Evolutionary conservation across 2,329 filamentous ascomycete genomes (phyloP).

Genomic region (Blumeriella jaapii): DNA sequence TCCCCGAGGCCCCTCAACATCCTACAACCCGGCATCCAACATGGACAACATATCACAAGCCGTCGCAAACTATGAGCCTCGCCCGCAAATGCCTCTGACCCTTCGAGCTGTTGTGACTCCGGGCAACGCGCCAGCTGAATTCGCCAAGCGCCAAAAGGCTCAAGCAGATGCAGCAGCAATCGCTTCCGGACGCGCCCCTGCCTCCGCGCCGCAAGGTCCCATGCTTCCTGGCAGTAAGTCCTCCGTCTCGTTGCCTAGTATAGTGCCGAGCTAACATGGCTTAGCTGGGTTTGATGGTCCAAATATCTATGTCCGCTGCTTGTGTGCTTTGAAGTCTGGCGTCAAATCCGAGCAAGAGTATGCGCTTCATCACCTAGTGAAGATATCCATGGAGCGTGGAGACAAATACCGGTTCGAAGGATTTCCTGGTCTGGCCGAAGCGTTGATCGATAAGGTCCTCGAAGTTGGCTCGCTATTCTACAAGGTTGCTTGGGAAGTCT

Average conservation of each 20-base stretch:
- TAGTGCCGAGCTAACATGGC: slow-evolving; percentile 13
- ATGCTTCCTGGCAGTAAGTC: slow-evolving; percentile 53
- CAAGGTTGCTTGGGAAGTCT: slow-evolving; percentile 69
- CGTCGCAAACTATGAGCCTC: slow-evolving; percentile 59
- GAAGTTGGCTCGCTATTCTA: slow-evolving; percentile 72
- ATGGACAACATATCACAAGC: slow-evolving; percentile 46
- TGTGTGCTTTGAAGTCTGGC: slow-evolving; percentile 71
- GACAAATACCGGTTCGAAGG: slow-evolving; percentile 95
- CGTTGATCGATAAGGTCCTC: slow-evolving; percentile 73
- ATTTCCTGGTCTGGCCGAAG: slow-evolving; percentile 79
- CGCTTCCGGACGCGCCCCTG: slow-evolving; percentile 30
- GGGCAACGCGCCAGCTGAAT: slow-evolving; percentile 59
- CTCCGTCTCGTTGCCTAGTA: background rate
- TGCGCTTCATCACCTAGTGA: slow-evolving; percentile 83
- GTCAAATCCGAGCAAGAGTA: slow-evolving; percentile 80
- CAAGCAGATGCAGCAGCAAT: slow-evolving; percentile 29
- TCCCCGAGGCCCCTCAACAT: slow-evolving; percentile 29
- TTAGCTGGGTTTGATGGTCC: slow-evolving; percentile 56
- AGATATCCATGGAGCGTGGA: slow-evolving; percentile 87
- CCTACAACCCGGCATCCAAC: slow-evolving; percentile 42
- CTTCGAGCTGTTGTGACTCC: slow-evolving; percentile 67
- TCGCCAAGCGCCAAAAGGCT: slow-evolving; percentile 44
- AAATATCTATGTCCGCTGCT: slow-evolving; percentile 83
- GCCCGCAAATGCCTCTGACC: slow-evolving; percentile 47
- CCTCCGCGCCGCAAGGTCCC: slow-evolving; percentile 36